Conservation (phyloP, 148 eudicot species). For the Mesembryanthemum crystallinum region DNA sequence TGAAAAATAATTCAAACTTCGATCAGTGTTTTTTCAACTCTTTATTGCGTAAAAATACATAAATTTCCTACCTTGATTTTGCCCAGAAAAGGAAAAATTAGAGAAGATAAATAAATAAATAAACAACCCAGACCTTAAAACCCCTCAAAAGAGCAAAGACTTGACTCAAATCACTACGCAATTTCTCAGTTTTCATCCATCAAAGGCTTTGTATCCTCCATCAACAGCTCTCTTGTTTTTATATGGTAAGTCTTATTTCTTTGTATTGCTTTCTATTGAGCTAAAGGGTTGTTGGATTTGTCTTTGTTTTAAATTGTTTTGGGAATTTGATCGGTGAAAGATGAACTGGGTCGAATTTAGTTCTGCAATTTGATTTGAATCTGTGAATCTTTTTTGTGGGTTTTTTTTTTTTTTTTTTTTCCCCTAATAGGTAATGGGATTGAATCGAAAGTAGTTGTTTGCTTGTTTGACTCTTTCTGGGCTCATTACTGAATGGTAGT, state of each 20-base stretch:
- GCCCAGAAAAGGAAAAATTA: neutral
- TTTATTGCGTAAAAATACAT: neutral
- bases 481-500: neutral
- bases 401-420: too few species aligned
- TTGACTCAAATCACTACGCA: neutral
- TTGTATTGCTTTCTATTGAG: conserved; percentile 9
- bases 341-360: conserved; percentile 8
- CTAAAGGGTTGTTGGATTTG: conserved; percentile 16
- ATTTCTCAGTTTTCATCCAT: conserved; percentile 4
- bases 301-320: conserved; percentile 16
- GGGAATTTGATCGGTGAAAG: neutral
- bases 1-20: neutral
- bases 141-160: conserved; percentile 6
- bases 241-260: neutral
- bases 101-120: too few species aligned
- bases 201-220: neutral
- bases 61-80: neutral
- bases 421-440: neutral
- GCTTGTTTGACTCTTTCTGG: conserved; percentile 27
- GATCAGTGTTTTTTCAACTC: neutral
- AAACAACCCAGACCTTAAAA: neutral
- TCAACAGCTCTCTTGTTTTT: neutral
- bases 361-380: conserved; percentile 6
- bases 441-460: conserved; percentile 9
- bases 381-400: conserved; percentile 18